These are phyloP conservation scores for Zygoascus flipseniorum DNA, from an alignment of 805 yeast genomes.

Conservation along the genomic window DNA sequence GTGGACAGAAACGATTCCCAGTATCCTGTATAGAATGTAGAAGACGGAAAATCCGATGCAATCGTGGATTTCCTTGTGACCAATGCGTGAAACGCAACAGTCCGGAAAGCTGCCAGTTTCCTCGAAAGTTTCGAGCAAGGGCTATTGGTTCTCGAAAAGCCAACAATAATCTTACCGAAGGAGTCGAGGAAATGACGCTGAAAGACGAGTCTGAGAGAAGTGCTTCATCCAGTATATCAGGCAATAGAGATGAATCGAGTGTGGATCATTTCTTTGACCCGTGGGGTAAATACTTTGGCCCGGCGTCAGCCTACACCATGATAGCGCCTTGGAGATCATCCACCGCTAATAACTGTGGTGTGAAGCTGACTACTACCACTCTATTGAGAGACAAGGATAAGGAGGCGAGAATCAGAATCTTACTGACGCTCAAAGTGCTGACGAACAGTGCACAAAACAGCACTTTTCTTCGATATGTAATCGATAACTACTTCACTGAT, in stretches of 20 bases:
- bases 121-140: neutral
- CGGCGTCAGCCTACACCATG: neutral
- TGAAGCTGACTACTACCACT: neutral
- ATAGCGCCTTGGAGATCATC: neutral
- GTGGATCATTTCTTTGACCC: neutral
- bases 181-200: neutral
- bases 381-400: neutral
- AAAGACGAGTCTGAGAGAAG: neutral
- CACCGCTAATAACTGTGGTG: neutral
- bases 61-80: neutral
- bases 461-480: neutral
- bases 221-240: neutral
- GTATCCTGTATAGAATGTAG: conserved; percentile 1
- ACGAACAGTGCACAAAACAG: neutral
- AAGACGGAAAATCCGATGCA: conserved; percentile 1
- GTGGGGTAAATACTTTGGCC: neutral
- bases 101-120: neutral
- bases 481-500: neutral
- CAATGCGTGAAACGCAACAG: neutral
- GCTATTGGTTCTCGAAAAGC: neutral
- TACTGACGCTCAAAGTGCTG: neutral
- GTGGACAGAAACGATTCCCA: neutral
- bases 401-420: neutral
- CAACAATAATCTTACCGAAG: neutral
- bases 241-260: neutral